phyloP scores from a whole-genome alignment of 2,329 filamentous ascomycete genomes.

The Thielaviopsis populi region DNA sequence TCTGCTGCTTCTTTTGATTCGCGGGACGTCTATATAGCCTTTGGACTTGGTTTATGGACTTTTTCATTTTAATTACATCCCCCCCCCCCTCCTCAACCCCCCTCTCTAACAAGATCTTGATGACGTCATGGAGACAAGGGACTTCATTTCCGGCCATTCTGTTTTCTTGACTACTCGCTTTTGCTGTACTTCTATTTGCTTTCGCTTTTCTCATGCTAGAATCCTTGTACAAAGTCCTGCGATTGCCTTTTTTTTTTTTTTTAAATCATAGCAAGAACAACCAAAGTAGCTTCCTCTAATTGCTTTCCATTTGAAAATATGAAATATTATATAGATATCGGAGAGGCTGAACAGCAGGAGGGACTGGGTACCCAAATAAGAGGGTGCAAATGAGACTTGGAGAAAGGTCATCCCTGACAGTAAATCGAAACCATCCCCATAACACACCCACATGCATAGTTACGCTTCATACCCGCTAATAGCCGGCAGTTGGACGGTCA shows the following conservation, averaged over 20 bases:
- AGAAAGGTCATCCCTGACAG: neutral
- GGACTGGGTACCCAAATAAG: neutral
- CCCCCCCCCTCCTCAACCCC: neutral
- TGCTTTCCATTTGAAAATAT: neutral
- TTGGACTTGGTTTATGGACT: neutral
- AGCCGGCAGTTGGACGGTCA: neutral
- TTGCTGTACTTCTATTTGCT: neutral
- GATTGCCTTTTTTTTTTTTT: neutral
- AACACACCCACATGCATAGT: neutral
- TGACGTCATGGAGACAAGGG: neutral
- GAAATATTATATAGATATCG: neutral
- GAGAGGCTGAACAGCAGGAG: neutral
- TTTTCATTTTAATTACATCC: neutral
- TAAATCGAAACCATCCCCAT: neutral
- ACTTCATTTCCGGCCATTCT: neutral
- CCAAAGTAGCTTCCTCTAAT: neutral
- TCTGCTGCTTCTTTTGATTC: neutral
- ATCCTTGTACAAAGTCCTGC: neutral
- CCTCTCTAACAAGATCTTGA: neutral
- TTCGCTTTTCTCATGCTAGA: neutral
- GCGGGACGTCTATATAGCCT: neutral
- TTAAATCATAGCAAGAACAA: neutral
- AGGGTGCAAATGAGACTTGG: neutral
- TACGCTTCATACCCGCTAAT: neutral
- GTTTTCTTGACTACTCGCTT: neutral